Conservation (phyloP, 345 rosid species). For the Hevea brasiliensis region DNA sequence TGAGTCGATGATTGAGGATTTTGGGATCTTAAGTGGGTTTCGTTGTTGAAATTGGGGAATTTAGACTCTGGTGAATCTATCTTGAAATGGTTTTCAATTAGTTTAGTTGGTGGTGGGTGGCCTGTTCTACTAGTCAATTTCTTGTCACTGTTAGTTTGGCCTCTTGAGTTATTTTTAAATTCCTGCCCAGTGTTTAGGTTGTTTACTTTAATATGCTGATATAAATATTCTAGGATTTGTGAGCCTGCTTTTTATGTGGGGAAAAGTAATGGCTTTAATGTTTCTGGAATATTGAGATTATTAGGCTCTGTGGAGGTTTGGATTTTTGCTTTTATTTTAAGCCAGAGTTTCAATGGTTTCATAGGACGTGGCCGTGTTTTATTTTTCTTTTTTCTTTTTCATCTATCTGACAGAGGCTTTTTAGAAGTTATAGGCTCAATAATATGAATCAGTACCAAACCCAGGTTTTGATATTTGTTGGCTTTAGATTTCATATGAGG, state of each 20-base stretch:
- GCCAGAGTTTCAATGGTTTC: not conserved
- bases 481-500: not conserved
- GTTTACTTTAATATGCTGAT: not conserved
- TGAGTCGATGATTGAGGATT: not conserved
- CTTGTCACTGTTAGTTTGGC: not conserved
- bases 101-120: not conserved
- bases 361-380: not conserved
- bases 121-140: not conserved
- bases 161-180: not conserved
- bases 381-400: not conserved
- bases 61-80: not conserved
- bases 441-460: not conserved
- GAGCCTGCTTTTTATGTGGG: not conserved
- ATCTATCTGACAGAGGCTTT: not conserved
- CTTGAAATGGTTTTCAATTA: not conserved
- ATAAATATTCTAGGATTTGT: not conserved
- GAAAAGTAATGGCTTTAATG: not conserved
- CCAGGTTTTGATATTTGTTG: not conserved
- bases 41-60: not conserved
- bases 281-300: not conserved
- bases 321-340: not conserved
- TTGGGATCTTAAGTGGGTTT: conserved; percentile 1
- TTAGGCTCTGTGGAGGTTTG: not conserved
- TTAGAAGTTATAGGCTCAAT: not conserved
- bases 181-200: not conserved